Percentiles rank a stretch among this genome's conserved stretches.
phyloP scores from a whole-genome alignment of 2,329 filamentous ascomycete genomes.

The Graphium sp. region DNA sequence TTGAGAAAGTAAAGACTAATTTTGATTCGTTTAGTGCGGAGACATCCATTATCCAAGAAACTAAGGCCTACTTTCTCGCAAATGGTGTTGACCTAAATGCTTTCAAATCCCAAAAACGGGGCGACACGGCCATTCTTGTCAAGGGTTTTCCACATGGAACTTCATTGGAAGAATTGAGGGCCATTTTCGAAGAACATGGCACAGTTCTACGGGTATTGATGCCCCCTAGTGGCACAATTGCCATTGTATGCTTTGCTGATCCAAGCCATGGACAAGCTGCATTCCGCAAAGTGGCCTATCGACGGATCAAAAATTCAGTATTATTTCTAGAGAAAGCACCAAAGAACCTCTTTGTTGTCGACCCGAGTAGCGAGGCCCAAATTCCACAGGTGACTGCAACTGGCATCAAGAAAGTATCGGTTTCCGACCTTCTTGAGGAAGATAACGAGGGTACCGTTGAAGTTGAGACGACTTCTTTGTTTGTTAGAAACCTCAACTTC shows the following conservation, averaged over 20 bases:
- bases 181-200: slow-evolving; percentile 74
- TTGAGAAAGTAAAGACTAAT: too few species aligned
- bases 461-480: slow-evolving; percentile 60
- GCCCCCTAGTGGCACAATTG: slow-evolving; percentile 84
- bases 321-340: slow-evolving; percentile 91
- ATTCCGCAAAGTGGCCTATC: slow-evolving; percentile 73
- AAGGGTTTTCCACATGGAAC: slow-evolving; percentile 91
- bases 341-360: slow-evolving; percentile 50
- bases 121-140: slow-evolving; percentile 74
- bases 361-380: slow-evolving; percentile 10
- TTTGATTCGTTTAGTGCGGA: too few species aligned
- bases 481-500: slow-evolving; percentile 90
- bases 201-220: slow-evolving; percentile 70
- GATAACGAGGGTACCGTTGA: slow-evolving; percentile 34
- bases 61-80: slow-evolving; percentile 74
- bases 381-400: slow-evolving; percentile 12
- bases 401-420: slow-evolving; percentile 44
- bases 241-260: slow-evolving; percentile 77
- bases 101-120: slow-evolving; percentile 72
- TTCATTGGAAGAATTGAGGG: slow-evolving; percentile 59
- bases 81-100: slow-evolving; percentile 86
- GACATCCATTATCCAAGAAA: slow-evolving; percentile 91
- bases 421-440: slow-evolving; percentile 49
- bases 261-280: slow-evolving; percentile 66
- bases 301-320: slow-evolving; percentile 78